These are phyloP conservation scores for Allium sativum DNA, from an alignment of 106 monocot species.

Conservation along the genomic window DNA sequence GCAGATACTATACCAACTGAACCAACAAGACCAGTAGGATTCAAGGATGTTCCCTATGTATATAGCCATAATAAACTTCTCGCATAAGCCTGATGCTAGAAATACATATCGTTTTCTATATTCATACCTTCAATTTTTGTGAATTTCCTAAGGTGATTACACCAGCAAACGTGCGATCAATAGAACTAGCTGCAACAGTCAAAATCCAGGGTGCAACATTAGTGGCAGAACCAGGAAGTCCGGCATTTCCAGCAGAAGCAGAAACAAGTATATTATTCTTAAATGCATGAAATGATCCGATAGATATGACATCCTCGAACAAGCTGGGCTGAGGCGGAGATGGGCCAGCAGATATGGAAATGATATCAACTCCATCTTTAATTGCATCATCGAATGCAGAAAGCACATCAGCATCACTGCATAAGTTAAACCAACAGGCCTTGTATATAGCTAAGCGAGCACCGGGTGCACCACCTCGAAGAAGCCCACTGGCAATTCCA, in stretches of 20 bases:
- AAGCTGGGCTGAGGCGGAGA: neutral
- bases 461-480: slow-evolving; percentile 7
- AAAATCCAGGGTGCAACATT: slow-evolving; percentile 11
- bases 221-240: neutral
- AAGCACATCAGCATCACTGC: slow-evolving; percentile 11
- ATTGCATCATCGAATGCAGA: slow-evolving; percentile 35
- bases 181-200: slow-evolving; percentile 11
- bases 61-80: neutral
- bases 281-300: slow-evolving; percentile 36
- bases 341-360: slow-evolving; percentile 15
- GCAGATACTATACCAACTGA: neutral
- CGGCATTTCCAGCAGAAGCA: slow-evolving; percentile 34
- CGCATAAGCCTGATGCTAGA: too few species aligned
- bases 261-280: slow-evolving; percentile 24
- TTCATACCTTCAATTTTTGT: neutral
- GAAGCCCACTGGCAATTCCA: neutral
- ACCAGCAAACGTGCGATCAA: neutral
- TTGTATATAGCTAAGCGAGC: slow-evolving; percentile 29
- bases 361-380: slow-evolving; percentile 23
- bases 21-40: slow-evolving; percentile 2
- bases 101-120: too few species aligned
- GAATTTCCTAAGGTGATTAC: neutral
- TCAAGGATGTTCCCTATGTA: slow-evolving; percentile 8
- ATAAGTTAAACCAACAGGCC: slow-evolving; percentile 10
- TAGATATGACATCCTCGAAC: slow-evolving; percentile 16